Evolutionary conservation across 1,284 basidiomycete species (phyloP).

Genomic region (Leccinum fallax): DNA sequence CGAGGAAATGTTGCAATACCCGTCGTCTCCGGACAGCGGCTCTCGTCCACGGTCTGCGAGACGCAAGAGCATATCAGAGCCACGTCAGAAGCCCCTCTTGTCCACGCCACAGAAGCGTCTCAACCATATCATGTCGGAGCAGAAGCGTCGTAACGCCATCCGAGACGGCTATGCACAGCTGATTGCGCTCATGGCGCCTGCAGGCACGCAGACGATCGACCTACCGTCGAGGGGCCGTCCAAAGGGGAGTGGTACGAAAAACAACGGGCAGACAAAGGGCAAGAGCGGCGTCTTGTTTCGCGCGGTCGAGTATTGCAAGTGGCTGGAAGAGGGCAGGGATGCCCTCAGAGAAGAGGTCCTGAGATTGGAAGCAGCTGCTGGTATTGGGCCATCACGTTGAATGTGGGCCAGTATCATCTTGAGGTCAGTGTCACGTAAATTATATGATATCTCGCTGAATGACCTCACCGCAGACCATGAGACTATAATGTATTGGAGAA

Average conservation of each 20-base stretch:
- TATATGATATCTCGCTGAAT: background rate
- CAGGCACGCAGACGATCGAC: conserved; percentile 63
- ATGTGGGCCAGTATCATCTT: background rate
- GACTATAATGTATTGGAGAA: background rate
- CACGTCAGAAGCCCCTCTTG: conserved; percentile 57
- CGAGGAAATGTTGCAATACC: conserved; percentile 5
- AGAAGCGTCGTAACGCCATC: conserved; percentile 88
- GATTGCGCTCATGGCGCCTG: conserved; percentile 74
- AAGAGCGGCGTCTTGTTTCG: conserved; percentile 82
- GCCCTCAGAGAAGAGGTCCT: conserved; percentile 64
- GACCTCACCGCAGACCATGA: background rate
- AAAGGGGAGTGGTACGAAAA: conserved; percentile 72
- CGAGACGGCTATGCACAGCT: conserved; percentile 86
- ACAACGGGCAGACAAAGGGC: conserved; percentile 70
- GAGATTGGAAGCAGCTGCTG: conserved; percentile 62
- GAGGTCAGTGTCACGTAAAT: conserved; percentile 18
- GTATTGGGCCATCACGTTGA: conserved; percentile 34
- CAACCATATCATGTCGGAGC: conserved; percentile 94
- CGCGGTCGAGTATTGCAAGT: conserved; percentile 76
- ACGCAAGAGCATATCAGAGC: conserved; percentile 28
- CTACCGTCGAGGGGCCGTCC: conserved; percentile 79
- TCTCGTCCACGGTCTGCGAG: conserved; percentile 19
- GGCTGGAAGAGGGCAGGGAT: conserved; percentile 73
- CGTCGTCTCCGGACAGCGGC: conserved; percentile 12
- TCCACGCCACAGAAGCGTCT: conserved; percentile 87